Evolutionary conservation across 1,139 yeast species (phyloP).

Genomic region (Williopsis jadinii): DNA sequence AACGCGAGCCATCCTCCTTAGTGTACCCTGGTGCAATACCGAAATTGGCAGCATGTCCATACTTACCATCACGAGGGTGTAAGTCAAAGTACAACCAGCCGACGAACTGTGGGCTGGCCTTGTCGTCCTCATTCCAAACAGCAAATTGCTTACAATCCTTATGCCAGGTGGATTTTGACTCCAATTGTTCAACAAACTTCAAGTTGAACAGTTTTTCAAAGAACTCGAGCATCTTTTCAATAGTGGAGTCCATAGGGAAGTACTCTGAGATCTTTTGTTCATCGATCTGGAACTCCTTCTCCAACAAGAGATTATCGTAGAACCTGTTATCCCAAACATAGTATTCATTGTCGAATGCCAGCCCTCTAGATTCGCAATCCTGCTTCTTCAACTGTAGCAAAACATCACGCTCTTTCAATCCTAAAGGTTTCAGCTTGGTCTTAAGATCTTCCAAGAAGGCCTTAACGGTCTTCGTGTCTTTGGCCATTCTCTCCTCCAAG

Average conservation of each 20-base stretch:
- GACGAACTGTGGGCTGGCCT: slow-evolving; percentile 45
- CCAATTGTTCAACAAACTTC: slow-evolving; percentile 48
- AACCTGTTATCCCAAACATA: slow-evolving; percentile 72
- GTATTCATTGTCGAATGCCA: slow-evolving; percentile 34
- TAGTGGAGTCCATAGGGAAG: slow-evolving; percentile 67
- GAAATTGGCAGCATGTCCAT: slow-evolving; percentile 83
- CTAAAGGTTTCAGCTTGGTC: slow-evolving; percentile 50
- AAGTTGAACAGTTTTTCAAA: slow-evolving; percentile 64
- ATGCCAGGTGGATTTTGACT: slow-evolving; percentile 53
- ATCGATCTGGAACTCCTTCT: slow-evolving; percentile 65
- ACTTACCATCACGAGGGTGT: slow-evolving; percentile 82
- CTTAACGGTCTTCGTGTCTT: slow-evolving; percentile 50
- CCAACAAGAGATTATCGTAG: slow-evolving; percentile 58
- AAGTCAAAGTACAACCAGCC: slow-evolving; percentile 79
- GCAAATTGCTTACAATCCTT: slow-evolving; percentile 69
- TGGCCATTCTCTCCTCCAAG: slow-evolving; percentile 77
- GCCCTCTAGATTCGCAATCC: slow-evolving; percentile 40
- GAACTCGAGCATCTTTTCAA: slow-evolving; percentile 58
- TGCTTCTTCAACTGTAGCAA: slow-evolving; percentile 47
- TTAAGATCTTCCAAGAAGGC: slow-evolving; percentile 57
- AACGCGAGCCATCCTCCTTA: slow-evolving; percentile 41
- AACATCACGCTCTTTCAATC: slow-evolving; percentile 42
- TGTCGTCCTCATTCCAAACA: slow-evolving; percentile 57
- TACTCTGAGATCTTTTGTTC: slow-evolving; percentile 66
- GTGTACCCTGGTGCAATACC: slow-evolving; percentile 58